Evolutionary conservation across 371 early-diverging fungal genomes (phyloP).

Genomic region (Chytridiales sp.): DNA sequence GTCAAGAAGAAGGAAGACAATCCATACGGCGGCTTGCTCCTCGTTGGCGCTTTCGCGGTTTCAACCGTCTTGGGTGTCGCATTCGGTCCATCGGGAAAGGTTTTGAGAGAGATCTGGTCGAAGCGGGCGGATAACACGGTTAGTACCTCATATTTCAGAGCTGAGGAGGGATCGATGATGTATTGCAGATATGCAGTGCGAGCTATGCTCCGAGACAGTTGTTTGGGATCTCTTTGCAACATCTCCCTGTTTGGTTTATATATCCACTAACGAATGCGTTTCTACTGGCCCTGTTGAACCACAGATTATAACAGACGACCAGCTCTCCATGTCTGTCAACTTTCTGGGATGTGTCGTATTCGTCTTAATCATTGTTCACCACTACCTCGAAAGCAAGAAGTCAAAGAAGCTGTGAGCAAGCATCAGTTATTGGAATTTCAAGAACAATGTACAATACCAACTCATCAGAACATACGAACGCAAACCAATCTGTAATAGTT

Average conservation of each 20-base stretch:
- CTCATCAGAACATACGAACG: too few relatives aligned
- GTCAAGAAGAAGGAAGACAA: too few relatives aligned
- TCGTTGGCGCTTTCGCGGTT: conserved; percentile 7
- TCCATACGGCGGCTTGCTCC: too few relatives aligned
- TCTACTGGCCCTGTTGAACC: neutral
- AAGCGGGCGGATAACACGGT: neutral
- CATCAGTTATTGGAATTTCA: too few relatives aligned
- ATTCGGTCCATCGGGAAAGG: conserved; percentile 21
- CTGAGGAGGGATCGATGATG: neutral
- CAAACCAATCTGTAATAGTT: too few relatives aligned
- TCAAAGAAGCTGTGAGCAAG: too few relatives aligned
- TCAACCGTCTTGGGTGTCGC: conserved; percentile 6
- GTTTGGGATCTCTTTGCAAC: too few relatives aligned
- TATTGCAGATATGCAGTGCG: neutral
- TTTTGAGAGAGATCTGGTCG: neutral
- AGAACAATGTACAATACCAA: too few relatives aligned
- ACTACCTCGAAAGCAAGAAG: conserved; percentile 33
- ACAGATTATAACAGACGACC: conserved; percentile 41
- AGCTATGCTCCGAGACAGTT: too few relatives aligned
- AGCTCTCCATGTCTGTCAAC: conserved; percentile 42
- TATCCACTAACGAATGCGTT: too few relatives aligned
- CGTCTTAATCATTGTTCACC: conserved; percentile 42
- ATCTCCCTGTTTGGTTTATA: too few relatives aligned
- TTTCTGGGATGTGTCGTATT: conserved; percentile 40
- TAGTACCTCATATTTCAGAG: neutral